A percentile compares a stretch with the other conserved stretches of the same genome.
Evolutionary conservation across 1,284 basidiomycete species (phyloP).

Genomic region (Sanghuangporus baumii): DNA sequence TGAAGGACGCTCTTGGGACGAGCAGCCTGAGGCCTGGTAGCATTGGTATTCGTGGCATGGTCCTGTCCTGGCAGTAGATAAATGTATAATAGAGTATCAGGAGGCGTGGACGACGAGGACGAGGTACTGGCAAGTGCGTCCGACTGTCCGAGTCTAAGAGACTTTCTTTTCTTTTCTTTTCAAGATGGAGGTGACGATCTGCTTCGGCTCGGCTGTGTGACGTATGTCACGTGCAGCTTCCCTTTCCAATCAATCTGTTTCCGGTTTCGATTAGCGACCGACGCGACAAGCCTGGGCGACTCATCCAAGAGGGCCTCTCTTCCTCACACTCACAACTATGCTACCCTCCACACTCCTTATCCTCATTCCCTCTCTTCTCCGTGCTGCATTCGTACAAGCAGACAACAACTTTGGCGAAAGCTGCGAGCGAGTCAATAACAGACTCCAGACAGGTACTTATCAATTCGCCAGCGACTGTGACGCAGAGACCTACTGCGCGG

Average conservation of each 20-base stretch:
- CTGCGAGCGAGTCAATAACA: constrained; percentile 53
- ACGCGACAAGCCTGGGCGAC: background rate
- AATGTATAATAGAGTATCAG: background rate
- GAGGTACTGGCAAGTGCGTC: too few relatives aligned
- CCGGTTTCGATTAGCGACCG: too few relatives aligned
- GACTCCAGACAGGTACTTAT: constrained; percentile 68
- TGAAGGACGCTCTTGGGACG: constrained; percentile 26
- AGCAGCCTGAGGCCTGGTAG: constrained; percentile 25
- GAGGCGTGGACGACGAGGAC: background rate
- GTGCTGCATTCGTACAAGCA: constrained; percentile 36
- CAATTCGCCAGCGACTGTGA: constrained; percentile 77
- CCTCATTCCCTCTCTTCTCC: constrained; percentile 30
- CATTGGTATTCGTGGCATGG: constrained; percentile 10
- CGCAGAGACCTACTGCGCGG: constrained; percentile 59
- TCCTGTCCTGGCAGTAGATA: background rate
- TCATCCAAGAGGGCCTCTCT: background rate
- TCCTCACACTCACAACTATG: constrained; percentile 19
- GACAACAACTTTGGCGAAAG: constrained; percentile 37
- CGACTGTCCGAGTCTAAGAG: background rate
- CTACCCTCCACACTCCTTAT: constrained; percentile 37
- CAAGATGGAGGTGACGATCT: background rate
- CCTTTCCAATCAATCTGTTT: too few relatives aligned
- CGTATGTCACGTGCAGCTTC: background rate
- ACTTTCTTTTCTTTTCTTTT: background rate
- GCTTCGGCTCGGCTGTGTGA: background rate